These are phyloP conservation scores for Phytophthora pisi DNA, from an alignment of 352 stramenopile species.

Conservation along the genomic window DNA sequence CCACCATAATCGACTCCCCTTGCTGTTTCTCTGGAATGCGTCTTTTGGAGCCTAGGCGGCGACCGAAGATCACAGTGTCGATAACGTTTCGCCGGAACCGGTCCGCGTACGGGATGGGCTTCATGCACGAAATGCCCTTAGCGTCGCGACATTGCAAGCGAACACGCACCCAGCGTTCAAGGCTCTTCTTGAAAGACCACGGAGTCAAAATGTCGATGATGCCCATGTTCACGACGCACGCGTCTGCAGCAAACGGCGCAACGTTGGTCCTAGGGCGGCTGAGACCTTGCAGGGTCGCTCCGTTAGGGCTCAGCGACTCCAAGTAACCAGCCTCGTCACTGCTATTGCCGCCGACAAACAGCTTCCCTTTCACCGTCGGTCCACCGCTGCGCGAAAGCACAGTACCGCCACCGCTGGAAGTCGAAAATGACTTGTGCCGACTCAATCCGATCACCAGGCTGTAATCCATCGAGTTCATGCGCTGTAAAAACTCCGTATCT, in stretches of 20 bases:
- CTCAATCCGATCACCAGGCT: slow-evolving; percentile 94
- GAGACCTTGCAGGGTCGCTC: slow-evolving; percentile 36
- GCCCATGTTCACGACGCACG: slow-evolving; percentile 93
- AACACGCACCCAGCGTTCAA: slow-evolving; percentile 90
- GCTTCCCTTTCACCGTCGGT: slow-evolving; percentile 37
- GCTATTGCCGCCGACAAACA: slow-evolving; percentile 39
- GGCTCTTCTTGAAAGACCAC: slow-evolving; percentile 93
- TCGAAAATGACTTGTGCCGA: slow-evolving; percentile 50
- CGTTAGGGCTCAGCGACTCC: slow-evolving; percentile 59
- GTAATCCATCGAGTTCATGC: slow-evolving; percentile 98
- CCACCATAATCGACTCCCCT: slow-evolving; percentile 81
- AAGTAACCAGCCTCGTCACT: slow-evolving; percentile 57
- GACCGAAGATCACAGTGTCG: slow-evolving; percentile 82
- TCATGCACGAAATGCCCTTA: slow-evolving; percentile 85
- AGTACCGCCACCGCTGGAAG: slow-evolving; percentile 38
- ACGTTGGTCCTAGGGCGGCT: slow-evolving; percentile 31
- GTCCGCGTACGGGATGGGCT: slow-evolving; percentile 80
- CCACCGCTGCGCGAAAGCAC: slow-evolving; percentile 40
- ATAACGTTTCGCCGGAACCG: slow-evolving; percentile 87
- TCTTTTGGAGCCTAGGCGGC: slow-evolving; percentile 45
- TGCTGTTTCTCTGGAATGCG: slow-evolving; percentile 42
- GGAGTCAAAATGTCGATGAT: slow-evolving; percentile 98
- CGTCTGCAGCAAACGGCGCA: slow-evolving; percentile 62
- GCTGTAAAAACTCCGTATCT: slow-evolving; percentile 93
- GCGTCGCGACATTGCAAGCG: slow-evolving; percentile 79